Percentiles rank a stretch among this genome's conserved stretches.
phyloP scores from a whole-genome alignment of 225 moss, liverwort and hornwort genomes.

The Lunularia cruciata region DNA sequence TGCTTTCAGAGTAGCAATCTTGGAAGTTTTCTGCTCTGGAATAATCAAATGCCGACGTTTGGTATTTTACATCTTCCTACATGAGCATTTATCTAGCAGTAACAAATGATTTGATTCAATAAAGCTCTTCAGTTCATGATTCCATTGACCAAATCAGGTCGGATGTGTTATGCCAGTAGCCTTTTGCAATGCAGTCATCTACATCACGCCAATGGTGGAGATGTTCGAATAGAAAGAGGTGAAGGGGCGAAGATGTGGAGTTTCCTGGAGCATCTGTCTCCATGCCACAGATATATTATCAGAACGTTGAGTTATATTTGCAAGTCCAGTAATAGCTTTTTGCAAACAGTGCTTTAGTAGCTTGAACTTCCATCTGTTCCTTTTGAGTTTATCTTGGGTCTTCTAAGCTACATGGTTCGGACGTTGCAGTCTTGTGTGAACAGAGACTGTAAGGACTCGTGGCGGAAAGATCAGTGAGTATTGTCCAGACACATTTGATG shows the following conservation, averaged over 20 bases:
- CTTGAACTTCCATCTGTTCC: no score
- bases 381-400: background rate
- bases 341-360: background rate
- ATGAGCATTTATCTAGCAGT: no score
- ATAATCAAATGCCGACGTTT: no score
- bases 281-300: background rate
- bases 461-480: background rate
- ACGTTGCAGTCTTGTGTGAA: conserved; percentile 10
- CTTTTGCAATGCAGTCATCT: no score
- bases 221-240: background rate
- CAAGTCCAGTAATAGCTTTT: background rate
- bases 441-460: conserved; percentile 1
- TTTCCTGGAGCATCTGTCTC: background rate
- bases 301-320: background rate
- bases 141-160: no score
- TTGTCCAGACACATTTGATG: background rate
- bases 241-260: background rate
- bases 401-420: background rate
- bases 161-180: no score
- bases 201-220: background rate
- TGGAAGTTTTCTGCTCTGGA: no score
- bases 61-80: no score
- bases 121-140: no score
- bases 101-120: no score
- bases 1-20: no score